These are phyloP conservation scores for Diaporthe longicolla DNA, from an alignment of 2,329 filamentous ascomycete genomes.

Conservation along the genomic window DNA sequence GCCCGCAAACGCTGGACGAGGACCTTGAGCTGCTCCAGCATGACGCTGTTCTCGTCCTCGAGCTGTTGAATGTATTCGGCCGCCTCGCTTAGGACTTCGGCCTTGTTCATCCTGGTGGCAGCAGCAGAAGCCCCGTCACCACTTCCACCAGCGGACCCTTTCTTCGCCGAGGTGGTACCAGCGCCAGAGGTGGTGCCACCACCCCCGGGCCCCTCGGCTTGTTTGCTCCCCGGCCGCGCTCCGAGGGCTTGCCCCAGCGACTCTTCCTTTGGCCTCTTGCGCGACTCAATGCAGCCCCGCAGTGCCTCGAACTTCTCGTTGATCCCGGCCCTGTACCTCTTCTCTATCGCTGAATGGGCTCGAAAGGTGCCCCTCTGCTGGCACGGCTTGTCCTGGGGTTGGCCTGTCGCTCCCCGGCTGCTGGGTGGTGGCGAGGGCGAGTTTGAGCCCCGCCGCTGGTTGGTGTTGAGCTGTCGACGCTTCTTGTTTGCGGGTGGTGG, in stretches of 20 bases:
- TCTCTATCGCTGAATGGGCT: constrained; percentile 12
- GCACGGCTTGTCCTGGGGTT: neutral
- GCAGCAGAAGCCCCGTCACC: neutral
- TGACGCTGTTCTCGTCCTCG: constrained; percentile 15
- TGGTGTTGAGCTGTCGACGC: neutral
- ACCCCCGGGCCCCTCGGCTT: neutral
- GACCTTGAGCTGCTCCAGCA: constrained; percentile 17
- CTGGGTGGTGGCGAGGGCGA: constrained; percentile 9
- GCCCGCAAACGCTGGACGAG: constrained; percentile 7
- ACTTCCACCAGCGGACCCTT: neutral
- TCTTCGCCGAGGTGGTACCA: neutral
- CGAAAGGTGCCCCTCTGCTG: neutral
- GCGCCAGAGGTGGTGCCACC: constrained; percentile 1
- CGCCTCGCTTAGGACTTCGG: constrained; percentile 13
- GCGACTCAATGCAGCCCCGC: constrained; percentile 21
- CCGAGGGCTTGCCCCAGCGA: neutral
- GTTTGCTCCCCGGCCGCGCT: neutral
- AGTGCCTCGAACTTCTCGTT: constrained; percentile 19
- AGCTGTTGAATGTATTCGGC: constrained; percentile 16
- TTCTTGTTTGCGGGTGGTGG: constrained; percentile 4
- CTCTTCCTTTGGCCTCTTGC: constrained; percentile 2
- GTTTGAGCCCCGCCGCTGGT: neutral
- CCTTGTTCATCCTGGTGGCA: constrained; percentile 11
- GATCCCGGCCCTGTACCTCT: constrained; percentile 6
- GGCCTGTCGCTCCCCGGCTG: neutral